Percentiles rank a stretch among this genome's conserved stretches.
Evolutionary conservation across 116 monocot species (phyloP).

Genomic region (Trichopus zeylanicus): DNA sequence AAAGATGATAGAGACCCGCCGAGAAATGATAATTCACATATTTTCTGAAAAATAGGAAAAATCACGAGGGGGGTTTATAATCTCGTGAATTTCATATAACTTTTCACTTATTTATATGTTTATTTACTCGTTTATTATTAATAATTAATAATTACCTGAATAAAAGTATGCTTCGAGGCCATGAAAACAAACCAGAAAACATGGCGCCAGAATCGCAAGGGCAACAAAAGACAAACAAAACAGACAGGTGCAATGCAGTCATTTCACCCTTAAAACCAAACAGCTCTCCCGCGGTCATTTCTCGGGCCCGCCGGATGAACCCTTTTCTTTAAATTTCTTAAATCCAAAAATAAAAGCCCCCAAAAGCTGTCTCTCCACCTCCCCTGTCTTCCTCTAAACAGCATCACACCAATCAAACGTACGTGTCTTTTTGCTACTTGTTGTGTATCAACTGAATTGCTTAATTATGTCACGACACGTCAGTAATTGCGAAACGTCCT

Average conservation of each 20-base stretch:
- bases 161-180: no score
- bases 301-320: background rate
- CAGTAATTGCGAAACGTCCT: background rate
- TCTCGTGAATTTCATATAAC: no score
- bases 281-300: background rate
- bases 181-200: no score
- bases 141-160: no score
- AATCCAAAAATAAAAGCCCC: background rate
- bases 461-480: background rate
- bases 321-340: background rate
- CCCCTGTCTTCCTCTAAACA: background rate
- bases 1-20: no score
- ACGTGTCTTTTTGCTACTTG: background rate
- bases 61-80: no score
- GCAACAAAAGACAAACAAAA: background rate
- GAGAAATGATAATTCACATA: no score
- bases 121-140: no score
- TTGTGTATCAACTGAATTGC: background rate
- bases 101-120: no score
- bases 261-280: background rate
- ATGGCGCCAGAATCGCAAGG: no score
- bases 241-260: background rate
- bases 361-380: background rate
- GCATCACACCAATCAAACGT: background rate
- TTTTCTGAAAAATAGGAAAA: no score